Evolutionary conservation across 2,329 filamentous ascomycete species (phyloP), one percentile per base, ranked within the genome.

Genomic region (Madurella fahalii): DNA sequence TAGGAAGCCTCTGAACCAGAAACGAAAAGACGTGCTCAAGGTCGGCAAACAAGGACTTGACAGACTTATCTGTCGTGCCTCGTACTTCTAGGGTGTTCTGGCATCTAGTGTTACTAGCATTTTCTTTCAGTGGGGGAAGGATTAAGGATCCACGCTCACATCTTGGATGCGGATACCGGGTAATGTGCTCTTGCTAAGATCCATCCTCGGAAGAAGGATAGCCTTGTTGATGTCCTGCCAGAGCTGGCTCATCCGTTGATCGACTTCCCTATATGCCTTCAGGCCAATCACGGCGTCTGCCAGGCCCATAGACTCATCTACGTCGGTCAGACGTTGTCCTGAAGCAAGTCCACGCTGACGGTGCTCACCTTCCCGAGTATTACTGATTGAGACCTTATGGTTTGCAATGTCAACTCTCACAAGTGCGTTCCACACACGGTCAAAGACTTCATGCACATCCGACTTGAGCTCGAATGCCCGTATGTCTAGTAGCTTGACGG

Each of bases 351-450:
- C n/a, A 17, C 32, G 40, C 16, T 32, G 30, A 13, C 40, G 15
- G 9, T n/a, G 52, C 69, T 47, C 68, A 84, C 82, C 76, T 68
- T 80, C 68, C 25, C 76, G 71, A 16, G 70, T 71, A 12, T 78
- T 73, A 25, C 73, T 74, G 34, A 95, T 78, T 0, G 74, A 77
- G 8, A 94, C 71, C 44, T 71, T 77, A 9, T 75, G 73, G 9
- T 74, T 70, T 18, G 80, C 74, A 1, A 75, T 69, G 64, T 93
- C 82, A 16, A 91, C 71, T 1, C 76, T 71, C 12, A 95, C 74
- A 42, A 93, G 74, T 0, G 78, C 74, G 54, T 81, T 80, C 90
- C 91, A 96, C n/a, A 85, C 79, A 52, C 77, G 76, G 42, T 82
- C 80, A 40, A 94, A 79, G 9, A 82, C 81, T 40, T 86, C 81